Evolutionary conservation across 352 stramenopile genomes (phyloP), one percentile per base, ranked within the genome.

Genomic region (Pythium graminicola): DNA sequence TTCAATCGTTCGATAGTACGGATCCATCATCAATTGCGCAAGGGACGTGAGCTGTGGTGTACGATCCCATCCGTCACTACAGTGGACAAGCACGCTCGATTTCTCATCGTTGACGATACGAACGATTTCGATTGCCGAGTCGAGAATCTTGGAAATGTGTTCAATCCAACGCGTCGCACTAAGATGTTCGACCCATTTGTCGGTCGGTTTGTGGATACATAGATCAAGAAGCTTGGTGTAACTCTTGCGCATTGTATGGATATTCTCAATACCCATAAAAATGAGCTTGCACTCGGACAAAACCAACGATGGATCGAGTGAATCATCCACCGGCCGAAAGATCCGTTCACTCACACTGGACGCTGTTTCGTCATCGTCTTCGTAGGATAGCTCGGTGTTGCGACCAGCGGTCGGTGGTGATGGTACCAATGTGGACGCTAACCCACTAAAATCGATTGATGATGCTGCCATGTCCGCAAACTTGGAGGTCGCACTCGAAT

Each of bases 251-350:
- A 99, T 94, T 8, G 86, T 70, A 72, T 99, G 96, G 60, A 99
- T 99, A 66, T 99, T 99, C 16, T 96, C 93, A 65, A 99, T 97
- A 49, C 98, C 97, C 81, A 97, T 96, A 70, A 99, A 99, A 19
- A 91, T 78, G 20, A 99, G 73, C 9, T 96, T 97, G 9, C 83
- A 74, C 31, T 90, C 81, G 5, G 78, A 91, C 16, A 89, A 57
- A 22, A 89, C 78, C 1, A 87, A 49, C 8, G 77, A 76, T 7
- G 49, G 65, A 66, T 59, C 50, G 19, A 49, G 29, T 9, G 22
- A 19, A 5, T 36, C 13, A 32, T 52, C 60, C 48, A 50, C 42
- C 13, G 39, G 41, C 1, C 36, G 46, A 8, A 62, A 56, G 22
- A 62, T 31, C 3, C 50, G 33, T 13, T 64, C 57, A 31, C 50